A percentile compares a stretch with the other conserved stretches of the same genome.
phyloP scores from a whole-genome alignment of 257 asterid genomes.

The Solanum ossicruentum region DNA sequence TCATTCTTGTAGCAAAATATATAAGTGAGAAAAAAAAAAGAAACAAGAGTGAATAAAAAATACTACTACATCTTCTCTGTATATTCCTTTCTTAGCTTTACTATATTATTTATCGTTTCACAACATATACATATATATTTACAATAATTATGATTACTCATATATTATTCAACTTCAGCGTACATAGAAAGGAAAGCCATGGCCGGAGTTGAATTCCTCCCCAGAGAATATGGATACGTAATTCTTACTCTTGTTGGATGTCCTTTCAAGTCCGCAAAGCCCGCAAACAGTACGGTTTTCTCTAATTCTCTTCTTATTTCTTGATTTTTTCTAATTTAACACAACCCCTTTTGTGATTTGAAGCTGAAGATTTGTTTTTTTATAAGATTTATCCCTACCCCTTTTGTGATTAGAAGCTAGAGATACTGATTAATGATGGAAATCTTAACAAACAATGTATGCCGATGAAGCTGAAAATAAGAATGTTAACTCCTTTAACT shows the following conservation, averaged over 20 bases:
- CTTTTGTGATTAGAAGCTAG: not conserved
- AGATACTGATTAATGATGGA: not conserved
- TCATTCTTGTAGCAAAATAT: too few species aligned
- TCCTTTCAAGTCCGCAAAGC: slow-evolving; percentile 55
- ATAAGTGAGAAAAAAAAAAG: too few species aligned
- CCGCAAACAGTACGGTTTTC: slow-evolving; percentile 36
- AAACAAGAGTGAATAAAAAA: too few species aligned
- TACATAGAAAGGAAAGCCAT: not conserved
- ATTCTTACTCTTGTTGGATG: slow-evolving; percentile 78
- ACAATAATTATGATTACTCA: too few species aligned
- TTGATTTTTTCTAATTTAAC: not conserved
- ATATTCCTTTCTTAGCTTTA: too few species aligned
- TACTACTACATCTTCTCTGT: too few species aligned
- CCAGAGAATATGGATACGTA: slow-evolving; percentile 71
- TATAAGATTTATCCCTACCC: not conserved
- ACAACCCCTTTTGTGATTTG: not conserved
- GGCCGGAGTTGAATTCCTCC: slow-evolving; percentile 47
- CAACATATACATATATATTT: too few species aligned
- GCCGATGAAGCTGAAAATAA: slow-evolving; percentile 75
- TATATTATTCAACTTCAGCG: too few species aligned
- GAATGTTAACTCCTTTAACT: slow-evolving; percentile 80
- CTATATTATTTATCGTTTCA: too few species aligned
- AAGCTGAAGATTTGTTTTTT: not conserved
- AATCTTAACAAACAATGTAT: slow-evolving; percentile 41
- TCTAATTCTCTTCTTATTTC: not conserved